Evolutionary conservation across 1,139 yeast species (phyloP), one percentile per base, ranked within the genome.

Genomic region (Kurtzmaniella quercitrusa): DNA sequence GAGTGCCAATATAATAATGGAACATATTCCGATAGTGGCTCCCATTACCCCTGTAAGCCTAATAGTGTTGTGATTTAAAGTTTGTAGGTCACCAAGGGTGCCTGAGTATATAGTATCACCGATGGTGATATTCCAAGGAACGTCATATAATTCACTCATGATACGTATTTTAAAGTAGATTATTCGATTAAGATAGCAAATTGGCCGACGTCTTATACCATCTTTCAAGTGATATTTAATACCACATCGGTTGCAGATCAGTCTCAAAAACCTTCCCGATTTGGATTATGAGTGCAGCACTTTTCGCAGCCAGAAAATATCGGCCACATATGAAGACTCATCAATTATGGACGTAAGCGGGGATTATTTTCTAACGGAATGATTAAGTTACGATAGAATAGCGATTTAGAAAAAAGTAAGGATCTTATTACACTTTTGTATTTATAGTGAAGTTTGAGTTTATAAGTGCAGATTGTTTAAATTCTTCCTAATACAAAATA

Each of bases 21-120:
- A 47, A 38, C 65, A 57, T 17, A 63, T 52, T 1, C 72, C 73
- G 14, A 68, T 51, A 4, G 62, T 57, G 9, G 54, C 52, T 2
- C 67, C 66, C 40, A 59, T 49, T 9, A 57, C 48, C 14, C 56
- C 48, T 6, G 53, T 53, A 21, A 46, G 42, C 11, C 46, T 44
- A 26, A 55, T 20, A 15, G 46, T 38, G 2, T 30, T 35, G 7
- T 19, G 30, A 19, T 46, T 41, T 33, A 44, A 48, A n/a, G 36
- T 28, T 38, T 55, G 55, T 14, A 56, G 14, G 2, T 38, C 46
- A 6, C 14, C 18, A 17, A 54, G 51, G 5, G 46, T 44, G 4
- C 46, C 23, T 2, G 39, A 19, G n/a, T 23, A 18, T 3, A 21
- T 32, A 3, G 38, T 21, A 14, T 38, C 39, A n/a, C 41, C 36